Conservation (phyloP, 73 alveolate genomes). For the Stentor coeruleus region DNA sequence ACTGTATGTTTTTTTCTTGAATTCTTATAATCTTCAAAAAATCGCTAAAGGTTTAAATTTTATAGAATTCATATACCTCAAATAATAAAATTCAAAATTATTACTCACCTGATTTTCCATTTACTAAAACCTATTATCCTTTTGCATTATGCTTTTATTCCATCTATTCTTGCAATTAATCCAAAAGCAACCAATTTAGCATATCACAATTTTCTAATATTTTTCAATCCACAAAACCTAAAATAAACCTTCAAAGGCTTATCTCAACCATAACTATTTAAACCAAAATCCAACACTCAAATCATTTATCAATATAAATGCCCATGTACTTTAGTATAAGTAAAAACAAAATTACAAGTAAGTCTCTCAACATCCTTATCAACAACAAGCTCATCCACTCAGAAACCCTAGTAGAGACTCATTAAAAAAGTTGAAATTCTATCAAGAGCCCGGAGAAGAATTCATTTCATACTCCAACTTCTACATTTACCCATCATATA, state of each 20-base stretch:
- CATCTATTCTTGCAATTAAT: background rate
- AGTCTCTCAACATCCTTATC: background rate
- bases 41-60: background rate
- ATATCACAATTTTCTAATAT: too few relatives aligned
- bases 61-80: too few relatives aligned
- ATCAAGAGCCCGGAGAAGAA: constrained; percentile 7
- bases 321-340: constrained; percentile 1
- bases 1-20: background rate
- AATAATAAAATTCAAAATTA: too few relatives aligned
- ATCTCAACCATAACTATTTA: too few relatives aligned
- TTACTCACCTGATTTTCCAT: background rate
- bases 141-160: too few relatives aligned
- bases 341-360: background rate
- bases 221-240: too few relatives aligned
- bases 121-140: background rate
- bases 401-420: constrained; percentile 2
- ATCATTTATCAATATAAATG: too few relatives aligned
- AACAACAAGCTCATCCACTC: background rate
- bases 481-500: background rate
- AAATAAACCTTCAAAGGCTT: too few relatives aligned
- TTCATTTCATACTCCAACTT: background rate
- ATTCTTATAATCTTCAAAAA: too few relatives aligned
- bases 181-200: background rate
- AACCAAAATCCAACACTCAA: too few relatives aligned
- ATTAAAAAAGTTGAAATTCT: background rate